A percentile compares a stretch with the other conserved stretches of the same genome.
These are phyloP conservation scores for Cylindrodendrum hubeiense DNA, from an alignment of 2,329 filamentous ascomycete genomes.

Conservation along the genomic window DNA sequence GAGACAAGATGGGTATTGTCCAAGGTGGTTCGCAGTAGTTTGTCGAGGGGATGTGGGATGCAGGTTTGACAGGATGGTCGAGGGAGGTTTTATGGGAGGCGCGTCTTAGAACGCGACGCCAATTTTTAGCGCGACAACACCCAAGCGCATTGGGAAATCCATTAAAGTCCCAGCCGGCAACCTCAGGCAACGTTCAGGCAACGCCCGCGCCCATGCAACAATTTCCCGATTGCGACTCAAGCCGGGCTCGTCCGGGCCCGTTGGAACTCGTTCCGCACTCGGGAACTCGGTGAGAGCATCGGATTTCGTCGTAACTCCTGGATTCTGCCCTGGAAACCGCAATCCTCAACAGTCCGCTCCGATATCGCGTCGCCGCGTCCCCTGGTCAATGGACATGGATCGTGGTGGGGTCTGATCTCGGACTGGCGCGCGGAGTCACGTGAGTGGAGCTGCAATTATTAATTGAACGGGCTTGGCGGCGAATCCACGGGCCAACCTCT, in stretches of 20 bases:
- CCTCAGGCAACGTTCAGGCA: slow-evolving; percentile 45
- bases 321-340: neutral
- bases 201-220: slow-evolving; percentile 31
- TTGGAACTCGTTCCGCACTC: slow-evolving; percentile 11
- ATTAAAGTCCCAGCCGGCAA: slow-evolving; percentile 46
- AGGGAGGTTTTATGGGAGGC: slow-evolving; percentile 53
- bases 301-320: slow-evolving; percentile 3
- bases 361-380: slow-evolving; percentile 34
- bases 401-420: slow-evolving; percentile 26
- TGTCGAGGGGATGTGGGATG: slow-evolving; percentile 41
- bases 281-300: neutral
- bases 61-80: slow-evolving; percentile 40
- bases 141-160: slow-evolving; percentile 37
- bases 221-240: slow-evolving; percentile 23
- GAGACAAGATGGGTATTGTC: slow-evolving; percentile 28
- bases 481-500: slow-evolving; percentile 14
- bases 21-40: slow-evolving; percentile 33
- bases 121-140: slow-evolving; percentile 50
- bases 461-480: slow-evolving; percentile 33
- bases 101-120: slow-evolving; percentile 52
- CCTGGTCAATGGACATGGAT: slow-evolving; percentile 31
- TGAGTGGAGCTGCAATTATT: slow-evolving; percentile 38
- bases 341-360: slow-evolving; percentile 8
- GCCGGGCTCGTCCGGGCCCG: slow-evolving; percentile 1
- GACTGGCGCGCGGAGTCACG: slow-evolving; percentile 42